These are phyloP conservation scores for Rubia peregrina DNA, from an alignment of 305 asterid species.

Conservation along the genomic window DNA sequence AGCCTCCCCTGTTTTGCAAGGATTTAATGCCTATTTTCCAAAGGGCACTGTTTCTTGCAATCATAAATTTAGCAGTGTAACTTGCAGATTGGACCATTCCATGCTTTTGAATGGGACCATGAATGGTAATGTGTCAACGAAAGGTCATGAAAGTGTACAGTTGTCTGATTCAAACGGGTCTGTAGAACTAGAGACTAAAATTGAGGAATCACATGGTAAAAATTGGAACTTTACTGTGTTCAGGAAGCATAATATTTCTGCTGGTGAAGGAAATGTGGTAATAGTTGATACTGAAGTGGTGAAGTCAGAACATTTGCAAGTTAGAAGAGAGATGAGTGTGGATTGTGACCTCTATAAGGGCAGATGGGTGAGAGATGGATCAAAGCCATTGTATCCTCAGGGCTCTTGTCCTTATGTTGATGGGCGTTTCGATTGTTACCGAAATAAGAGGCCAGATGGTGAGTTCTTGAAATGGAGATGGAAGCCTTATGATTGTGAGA, in stretches of 20 bases:
- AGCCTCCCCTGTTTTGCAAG: constrained; percentile 49
- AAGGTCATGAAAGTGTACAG: constrained; percentile 16
- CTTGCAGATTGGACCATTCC: constrained; percentile 17
- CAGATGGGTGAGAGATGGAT: constrained; percentile 76
- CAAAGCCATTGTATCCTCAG: constrained; percentile 64
- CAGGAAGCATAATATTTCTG: constrained; percentile 1
- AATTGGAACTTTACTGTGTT: not conserved
- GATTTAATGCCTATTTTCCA: constrained; percentile 24
- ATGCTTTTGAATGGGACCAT: constrained; percentile 24
- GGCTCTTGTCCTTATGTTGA: constrained; percentile 82
- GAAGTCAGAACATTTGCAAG: constrained; percentile 9
- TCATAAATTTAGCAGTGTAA: constrained; percentile 9
- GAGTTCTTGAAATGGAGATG: constrained; percentile 75
- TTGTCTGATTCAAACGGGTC: constrained; percentile 5
- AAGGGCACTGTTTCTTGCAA: constrained; percentile 2
- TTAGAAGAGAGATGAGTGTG: constrained; percentile 28
- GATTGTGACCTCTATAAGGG: constrained; percentile 75
- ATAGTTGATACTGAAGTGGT: not conserved
- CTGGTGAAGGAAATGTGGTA: not conserved
- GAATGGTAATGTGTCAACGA: constrained; percentile 21
- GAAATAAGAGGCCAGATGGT: constrained; percentile 67
- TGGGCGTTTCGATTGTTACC: constrained; percentile 73
- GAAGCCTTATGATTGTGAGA: constrained; percentile 77
- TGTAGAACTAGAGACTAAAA: constrained; percentile 11
- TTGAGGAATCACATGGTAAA: constrained; percentile 4